Conservation (phyloP, 2,329 filamentous ascomycete species). For the Venturia pyrina region DNA sequence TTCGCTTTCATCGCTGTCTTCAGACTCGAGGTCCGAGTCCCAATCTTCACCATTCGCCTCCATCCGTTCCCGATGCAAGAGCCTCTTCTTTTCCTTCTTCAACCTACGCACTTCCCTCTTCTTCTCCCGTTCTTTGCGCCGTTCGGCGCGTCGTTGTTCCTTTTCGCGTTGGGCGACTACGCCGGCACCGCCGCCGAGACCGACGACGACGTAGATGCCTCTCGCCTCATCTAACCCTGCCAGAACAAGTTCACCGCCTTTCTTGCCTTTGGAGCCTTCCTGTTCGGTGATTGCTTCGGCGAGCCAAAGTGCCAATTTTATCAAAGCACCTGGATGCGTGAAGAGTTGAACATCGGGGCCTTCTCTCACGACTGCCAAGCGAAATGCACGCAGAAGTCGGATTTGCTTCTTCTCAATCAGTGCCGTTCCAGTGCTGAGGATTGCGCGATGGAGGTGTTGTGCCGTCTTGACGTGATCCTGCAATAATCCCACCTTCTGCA, state of each 20-base stretch:
- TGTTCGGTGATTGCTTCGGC: slow-evolving; percentile 85
- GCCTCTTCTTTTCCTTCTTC: slow-evolving; percentile 47
- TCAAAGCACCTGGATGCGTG: slow-evolving; percentile 82
- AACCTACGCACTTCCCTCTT: slow-evolving; percentile 44
- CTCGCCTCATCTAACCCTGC: slow-evolving; percentile 80
- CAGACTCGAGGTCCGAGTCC: slow-evolving; percentile 44
- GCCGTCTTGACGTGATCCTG: slow-evolving; percentile 71
- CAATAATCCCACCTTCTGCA: slow-evolving; percentile 53
- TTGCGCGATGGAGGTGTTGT: slow-evolving; percentile 82
- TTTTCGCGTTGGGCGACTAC: slow-evolving; percentile 53
- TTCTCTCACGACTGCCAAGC: slow-evolving; percentile 92
- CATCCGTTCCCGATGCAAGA: slow-evolving; percentile 38
- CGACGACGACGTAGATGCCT: slow-evolving; percentile 85
- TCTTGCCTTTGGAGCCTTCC: slow-evolving; percentile 47
- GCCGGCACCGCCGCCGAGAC: slow-evolving; percentile 77
- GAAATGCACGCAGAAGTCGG: slow-evolving; percentile 81
- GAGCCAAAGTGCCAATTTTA: slow-evolving; percentile 89
- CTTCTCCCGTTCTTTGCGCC: slow-evolving; percentile 44
- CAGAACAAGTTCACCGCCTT: slow-evolving; percentile 74
- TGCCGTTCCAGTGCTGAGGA: slow-evolving; percentile 83
- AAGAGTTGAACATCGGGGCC: slow-evolving; percentile 87
- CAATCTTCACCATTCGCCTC: slow-evolving; percentile 50
- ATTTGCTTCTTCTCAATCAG: slow-evolving; percentile 92
- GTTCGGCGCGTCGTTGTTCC: slow-evolving; percentile 57
- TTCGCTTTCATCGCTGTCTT: slow-evolving; percentile 36